Base-by-base conservation (phyloP, 1,284 basidiomycete species). In the Boletellus dicymbophilus region DNA sequence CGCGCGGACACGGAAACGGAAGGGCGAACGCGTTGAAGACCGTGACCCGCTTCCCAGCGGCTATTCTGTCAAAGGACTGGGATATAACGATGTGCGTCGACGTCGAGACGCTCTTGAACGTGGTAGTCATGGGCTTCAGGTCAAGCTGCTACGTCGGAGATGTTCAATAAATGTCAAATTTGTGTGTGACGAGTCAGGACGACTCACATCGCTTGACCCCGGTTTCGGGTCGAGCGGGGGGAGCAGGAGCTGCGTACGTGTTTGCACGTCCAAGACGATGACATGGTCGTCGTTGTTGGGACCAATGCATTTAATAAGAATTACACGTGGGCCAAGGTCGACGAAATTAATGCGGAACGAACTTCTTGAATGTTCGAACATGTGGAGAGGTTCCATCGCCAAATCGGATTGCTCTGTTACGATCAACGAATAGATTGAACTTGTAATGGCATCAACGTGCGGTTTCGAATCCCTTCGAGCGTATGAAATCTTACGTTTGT, bases 271-370 rank as follows among this genome's bases (percentile, higher is more conserved):
- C 11, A 30, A 30, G 15, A 30, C 15, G 28, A 30, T 15, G 12
- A 30, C 28, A 15, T 30, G 8, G 16, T 10, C 28, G 16, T 15
- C 7, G 28, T 6, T 11, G 12, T 15, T 9, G 16, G 28, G 12
- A 30, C 8, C 12, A 11, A 30, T 27, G 21, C 49, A 37, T 7
- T 31, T 37, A 12, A 59, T 20, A 20, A 49, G 21, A 22, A 62
- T 36, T 13, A 55, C 46, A 31, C 55, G 51, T 3, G 51, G 55
- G 31, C 60, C 60, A 43, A 59, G 44, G n/a, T 42, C 15, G 20
- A 60, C 43, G 12, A 3, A 2, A 3, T 21, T 5, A 28, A 55
- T 20, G 15, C 16, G 6, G 33, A 51, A 56, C 15, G 9, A 6
- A 6, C 6, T 4, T n/a, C n/a, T n/a, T n/a, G n/a, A n/a, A 6